Evolutionary conservation across 768 basidiomycete species (phyloP).

Genomic region (Russula lepida): DNA sequence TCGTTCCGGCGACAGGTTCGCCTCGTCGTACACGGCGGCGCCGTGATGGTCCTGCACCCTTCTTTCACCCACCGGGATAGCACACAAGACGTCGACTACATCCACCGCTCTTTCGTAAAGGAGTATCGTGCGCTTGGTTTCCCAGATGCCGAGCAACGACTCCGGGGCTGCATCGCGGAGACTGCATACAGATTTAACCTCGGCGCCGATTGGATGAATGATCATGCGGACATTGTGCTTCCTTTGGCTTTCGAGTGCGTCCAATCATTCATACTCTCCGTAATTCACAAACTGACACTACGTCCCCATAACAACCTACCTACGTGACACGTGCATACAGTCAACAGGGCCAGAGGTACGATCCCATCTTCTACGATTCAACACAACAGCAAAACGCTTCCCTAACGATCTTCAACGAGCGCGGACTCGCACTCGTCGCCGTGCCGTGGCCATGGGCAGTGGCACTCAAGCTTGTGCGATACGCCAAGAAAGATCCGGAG

Average conservation of each 20-base stretch:
- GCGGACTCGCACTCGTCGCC: conserved; percentile 47
- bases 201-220: conserved; percentile 73
- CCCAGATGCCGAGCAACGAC: conserved; percentile 43
- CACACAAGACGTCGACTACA: conserved; percentile 63
- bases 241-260: conserved; percentile 59
- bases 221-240: conserved; percentile 61
- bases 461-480: conserved; percentile 64
- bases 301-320: background rate
- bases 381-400: conserved; percentile 35
- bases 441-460: conserved; percentile 68
- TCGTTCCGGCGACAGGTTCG: conserved; percentile 46
- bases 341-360: conserved; percentile 30
- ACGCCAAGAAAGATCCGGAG: conserved; percentile 49
- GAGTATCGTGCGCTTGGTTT: conserved; percentile 46
- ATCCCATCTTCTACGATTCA: conserved; percentile 50
- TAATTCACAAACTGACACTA: background rate
- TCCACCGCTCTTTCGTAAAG: conserved; percentile 48
- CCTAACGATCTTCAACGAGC: conserved; percentile 51
- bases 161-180: conserved; percentile 46
- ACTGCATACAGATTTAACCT: conserved; percentile 44
- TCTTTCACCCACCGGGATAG: conserved; percentile 35
- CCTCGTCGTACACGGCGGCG: conserved; percentile 64
- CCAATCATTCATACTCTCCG: background rate
- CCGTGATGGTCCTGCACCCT: conserved; percentile 63
- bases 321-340: conserved; percentile 14